A percentile compares a stretch with the other conserved stretches of the same genome.
phyloP scores from a whole-genome alignment of 345 rosid species.

The Toxicodendron radicans region DNA sequence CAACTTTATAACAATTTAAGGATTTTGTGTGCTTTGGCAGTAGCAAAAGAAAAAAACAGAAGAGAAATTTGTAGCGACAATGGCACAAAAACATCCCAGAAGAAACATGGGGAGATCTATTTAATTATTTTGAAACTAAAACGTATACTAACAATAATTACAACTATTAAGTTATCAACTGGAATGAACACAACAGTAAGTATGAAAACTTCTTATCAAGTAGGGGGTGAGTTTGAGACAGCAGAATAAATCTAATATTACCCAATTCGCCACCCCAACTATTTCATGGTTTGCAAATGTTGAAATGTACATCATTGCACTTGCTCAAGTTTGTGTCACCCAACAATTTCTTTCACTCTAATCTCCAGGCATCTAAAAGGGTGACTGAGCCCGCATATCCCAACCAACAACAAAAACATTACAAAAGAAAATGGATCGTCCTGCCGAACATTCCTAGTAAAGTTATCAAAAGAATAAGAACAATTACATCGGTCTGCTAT shows the following conservation, averaged over 20 bases:
- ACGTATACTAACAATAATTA: neutral
- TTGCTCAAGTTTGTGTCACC: neutral
- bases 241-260: neutral
- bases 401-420: neutral
- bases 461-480: no score
- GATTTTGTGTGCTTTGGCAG: no score
- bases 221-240: neutral
- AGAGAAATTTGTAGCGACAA: neutral
- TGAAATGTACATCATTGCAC: neutral
- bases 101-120: neutral
- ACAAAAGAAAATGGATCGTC: neutral
- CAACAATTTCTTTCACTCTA: neutral
- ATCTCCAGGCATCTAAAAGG: neutral
- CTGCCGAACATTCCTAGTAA: no score
- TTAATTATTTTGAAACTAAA: neutral
- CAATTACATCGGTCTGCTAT: no score
- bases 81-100: neutral
- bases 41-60: no score
- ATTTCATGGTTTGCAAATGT: constrained; percentile 6
- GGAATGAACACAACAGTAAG: neutral
- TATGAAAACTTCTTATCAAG: no score
- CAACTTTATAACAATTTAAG: no score
- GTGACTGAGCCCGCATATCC: neutral
- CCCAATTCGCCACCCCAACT: neutral
- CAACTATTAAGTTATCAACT: neutral